Evolutionary conservation across 2,329 filamentous ascomycete genomes (phyloP).

Genomic region (Thermothelomyces thermophilus): DNA sequence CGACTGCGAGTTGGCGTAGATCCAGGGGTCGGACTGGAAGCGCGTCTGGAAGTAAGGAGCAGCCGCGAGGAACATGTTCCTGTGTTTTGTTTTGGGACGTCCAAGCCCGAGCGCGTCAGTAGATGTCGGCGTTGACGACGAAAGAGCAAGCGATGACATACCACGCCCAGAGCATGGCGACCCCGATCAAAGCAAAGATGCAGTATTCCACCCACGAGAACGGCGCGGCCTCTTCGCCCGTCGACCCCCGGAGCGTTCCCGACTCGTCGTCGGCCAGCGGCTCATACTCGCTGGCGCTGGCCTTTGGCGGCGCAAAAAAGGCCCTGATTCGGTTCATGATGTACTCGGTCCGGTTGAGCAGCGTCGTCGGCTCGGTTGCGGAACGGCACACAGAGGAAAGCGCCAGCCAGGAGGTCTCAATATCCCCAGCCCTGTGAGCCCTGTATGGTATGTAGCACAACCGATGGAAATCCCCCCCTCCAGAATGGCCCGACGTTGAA

Average conservation of each 20-base stretch:
- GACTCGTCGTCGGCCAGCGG: slow-evolving; percentile 28
- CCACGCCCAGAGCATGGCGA: slow-evolving; percentile 98
- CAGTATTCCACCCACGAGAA: slow-evolving; percentile 85
- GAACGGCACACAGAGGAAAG: too few relatives aligned
- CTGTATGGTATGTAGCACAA: too few relatives aligned
- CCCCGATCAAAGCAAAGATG: slow-evolving; percentile 77
- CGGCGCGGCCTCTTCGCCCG: slow-evolving; percentile 35
- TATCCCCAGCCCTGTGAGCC: too few relatives aligned
- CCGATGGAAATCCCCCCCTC: too few relatives aligned
- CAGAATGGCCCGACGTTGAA: too few relatives aligned
- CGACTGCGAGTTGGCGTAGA: slow-evolving; percentile 79
- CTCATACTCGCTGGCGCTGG: slow-evolving; percentile 25
- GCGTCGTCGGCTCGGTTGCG: neutral
- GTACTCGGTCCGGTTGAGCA: neutral
- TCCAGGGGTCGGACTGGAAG: slow-evolving; percentile 64
- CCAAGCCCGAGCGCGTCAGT: slow-evolving; percentile 1
- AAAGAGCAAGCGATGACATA: slow-evolving; percentile 37
- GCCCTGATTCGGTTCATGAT: slow-evolving; percentile 36
- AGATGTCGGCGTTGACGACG: neutral
- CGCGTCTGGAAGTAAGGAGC: slow-evolving; percentile 87
- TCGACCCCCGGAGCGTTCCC: slow-evolving; percentile 26
- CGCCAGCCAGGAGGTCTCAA: too few relatives aligned
- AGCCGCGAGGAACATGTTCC: slow-evolving; percentile 98
- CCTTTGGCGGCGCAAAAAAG: slow-evolving; percentile 29
- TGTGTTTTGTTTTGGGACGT: too few relatives aligned